Evolutionary conservation across 805 yeast genomes (phyloP).

Genomic region (Cyberlindnera nakhonratchasimensis): DNA sequence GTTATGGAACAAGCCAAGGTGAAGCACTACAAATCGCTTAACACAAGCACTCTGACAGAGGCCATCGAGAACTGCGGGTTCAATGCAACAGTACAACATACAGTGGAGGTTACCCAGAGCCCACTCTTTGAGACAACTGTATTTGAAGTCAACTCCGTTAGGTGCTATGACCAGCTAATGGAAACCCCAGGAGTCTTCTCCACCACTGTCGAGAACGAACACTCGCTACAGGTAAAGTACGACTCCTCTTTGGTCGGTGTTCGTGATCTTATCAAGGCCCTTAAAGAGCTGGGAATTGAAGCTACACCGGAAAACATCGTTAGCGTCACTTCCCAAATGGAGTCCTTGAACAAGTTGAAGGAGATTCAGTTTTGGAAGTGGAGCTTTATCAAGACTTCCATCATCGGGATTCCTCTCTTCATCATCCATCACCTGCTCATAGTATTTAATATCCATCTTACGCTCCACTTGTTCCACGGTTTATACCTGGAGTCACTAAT

Average conservation of each 20-base stretch:
- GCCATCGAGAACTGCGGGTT: constrained; percentile 77
- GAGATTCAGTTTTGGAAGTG: constrained; percentile 72
- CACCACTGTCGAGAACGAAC: constrained; percentile 28
- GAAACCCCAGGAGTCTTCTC: constrained; percentile 17
- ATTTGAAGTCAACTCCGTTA: constrained; percentile 35
- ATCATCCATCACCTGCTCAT: constrained; percentile 46
- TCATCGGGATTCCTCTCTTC: constrained; percentile 63
- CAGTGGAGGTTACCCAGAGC: neutral
- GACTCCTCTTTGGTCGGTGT: constrained; percentile 54
- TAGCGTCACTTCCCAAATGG: constrained; percentile 67
- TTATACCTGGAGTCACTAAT: constrained; percentile 60
- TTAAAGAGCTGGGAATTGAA: constrained; percentile 51
- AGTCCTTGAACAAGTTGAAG: constrained; percentile 59
- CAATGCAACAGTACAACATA: constrained; percentile 40
- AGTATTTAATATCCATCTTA: constrained; percentile 28
- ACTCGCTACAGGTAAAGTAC: constrained; percentile 38
- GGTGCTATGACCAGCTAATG: constrained; percentile 45
- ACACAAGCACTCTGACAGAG: constrained; percentile 38
- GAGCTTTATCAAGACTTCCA: constrained; percentile 48
- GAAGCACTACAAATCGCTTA: constrained; percentile 38
- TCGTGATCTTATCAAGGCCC: constrained; percentile 52
- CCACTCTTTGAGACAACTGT: constrained; percentile 8
- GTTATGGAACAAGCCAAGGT: constrained; percentile 72
- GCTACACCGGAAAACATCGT: constrained; percentile 44
- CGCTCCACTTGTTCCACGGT: constrained; percentile 46